Base-by-base conservation (phyloP, 305 asterid genomes). In the Solanum chacoense region DNA sequence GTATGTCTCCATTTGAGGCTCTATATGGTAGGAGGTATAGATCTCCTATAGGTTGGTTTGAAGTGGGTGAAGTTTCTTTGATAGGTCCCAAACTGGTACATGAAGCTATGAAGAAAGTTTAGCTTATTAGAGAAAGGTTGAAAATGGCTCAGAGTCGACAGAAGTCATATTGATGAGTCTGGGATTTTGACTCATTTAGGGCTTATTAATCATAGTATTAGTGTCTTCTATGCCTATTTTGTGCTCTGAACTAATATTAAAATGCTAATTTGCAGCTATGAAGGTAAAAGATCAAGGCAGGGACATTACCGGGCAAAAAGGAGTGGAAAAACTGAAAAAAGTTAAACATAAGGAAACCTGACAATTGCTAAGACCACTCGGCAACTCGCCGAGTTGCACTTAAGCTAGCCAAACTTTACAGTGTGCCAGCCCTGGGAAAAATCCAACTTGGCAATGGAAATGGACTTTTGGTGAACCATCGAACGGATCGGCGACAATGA, bases 341-440 rank as follows among this genome's bases (percentile, higher is more conserved):
- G 63, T 45, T 45, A 1, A 45, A 45, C 22, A 45, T 14, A 45
- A 45, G 63, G 63, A 45, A 45, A 45, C 0, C 3, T 14, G 3
- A 45, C 22, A 14, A 45, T 45, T 0, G 8, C 63, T 8, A 45
- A 45, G 8, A 45, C 22, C 63, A 45, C 63, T 45, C 22, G 8
- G 7, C 22, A 3, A 45, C 63, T 45, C 8, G 0, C 8, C 8
- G 8, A 45, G 63, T 45, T 45, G 22, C 63, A 45, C 63, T 45
- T 45, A 14, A 45, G 63, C 63, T 0, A 14, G 8, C 22, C 63
- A 16, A 45, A 45, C 63, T 45, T 45, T 14, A 45, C 8, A 45
- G 22, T 5, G 63, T 45, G 8, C 3, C 8, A 45, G 0, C 22
- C 8, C 0, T 45, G 8, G 0, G 22, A 3, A 45, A 2, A 45